Percentiles rank a stretch among this genome's conserved stretches.
These are phyloP conservation scores for Salvia hispanica DNA, from an alignment of 257 asterid genomes.

Conservation along the genomic window DNA sequence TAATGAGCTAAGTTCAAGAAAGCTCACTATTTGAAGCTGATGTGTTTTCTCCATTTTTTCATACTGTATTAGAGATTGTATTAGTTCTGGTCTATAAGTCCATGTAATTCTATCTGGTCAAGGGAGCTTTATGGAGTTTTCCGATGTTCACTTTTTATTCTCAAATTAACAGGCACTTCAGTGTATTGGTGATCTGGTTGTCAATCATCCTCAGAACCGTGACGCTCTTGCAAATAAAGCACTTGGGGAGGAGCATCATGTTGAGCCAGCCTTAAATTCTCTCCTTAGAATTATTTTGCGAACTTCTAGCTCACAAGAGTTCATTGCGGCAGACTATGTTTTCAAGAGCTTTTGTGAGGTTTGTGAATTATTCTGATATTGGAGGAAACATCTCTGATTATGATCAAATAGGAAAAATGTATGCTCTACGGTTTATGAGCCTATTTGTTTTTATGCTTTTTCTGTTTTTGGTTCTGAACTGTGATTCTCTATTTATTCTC, in stretches of 20 bases:
- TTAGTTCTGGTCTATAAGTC: background rate
- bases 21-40: slow-evolving; percentile 14
- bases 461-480: slow-evolving; percentile 11
- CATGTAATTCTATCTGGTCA: slow-evolving; percentile 16
- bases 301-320: slow-evolving; percentile 82
- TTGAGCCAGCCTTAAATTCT: slow-evolving; percentile 86
- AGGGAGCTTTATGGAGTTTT: background rate
- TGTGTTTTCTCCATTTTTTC: background rate
- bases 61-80: background rate
- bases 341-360: slow-evolving; percentile 94
- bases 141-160: slow-evolving; percentile 25
- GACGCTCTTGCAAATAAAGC: slow-evolving; percentile 76
- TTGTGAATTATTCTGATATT: slow-evolving; percentile 35
- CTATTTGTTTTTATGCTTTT: slow-evolving; percentile 9
- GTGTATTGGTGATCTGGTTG: slow-evolving; percentile 81
- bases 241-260: slow-evolving; percentile 86
- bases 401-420: background rate
- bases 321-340: slow-evolving; percentile 79
- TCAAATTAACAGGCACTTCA: slow-evolving; percentile 67
- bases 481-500: slow-evolving; percentile 16
- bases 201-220: slow-evolving; percentile 68
- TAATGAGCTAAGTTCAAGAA: background rate
- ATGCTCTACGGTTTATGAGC: background rate
- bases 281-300: slow-evolving; percentile 75
- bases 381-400: slow-evolving; percentile 11